Evolutionary conservation across 345 rosid species (phyloP).

Genomic region (Lagerstroemia speciosa): DNA sequence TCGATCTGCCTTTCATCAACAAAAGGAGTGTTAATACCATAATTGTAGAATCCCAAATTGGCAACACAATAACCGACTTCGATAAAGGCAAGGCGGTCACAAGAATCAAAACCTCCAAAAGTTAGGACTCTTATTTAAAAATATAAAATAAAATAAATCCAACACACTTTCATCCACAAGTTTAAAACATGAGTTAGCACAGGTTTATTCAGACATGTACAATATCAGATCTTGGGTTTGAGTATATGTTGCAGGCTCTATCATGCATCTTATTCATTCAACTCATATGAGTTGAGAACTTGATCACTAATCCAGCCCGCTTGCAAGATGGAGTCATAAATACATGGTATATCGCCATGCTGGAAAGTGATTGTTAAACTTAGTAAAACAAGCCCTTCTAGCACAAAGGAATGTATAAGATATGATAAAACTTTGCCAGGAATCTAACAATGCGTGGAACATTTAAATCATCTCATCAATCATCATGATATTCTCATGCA

Average conservation of each 20-base stretch:
- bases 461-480: no score
- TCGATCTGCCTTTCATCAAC: constrained; percentile 63
- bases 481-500: no score
- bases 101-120: neutral
- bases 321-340: neutral
- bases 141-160: neutral
- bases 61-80: neutral
- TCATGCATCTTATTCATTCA: neutral
- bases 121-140: neutral
- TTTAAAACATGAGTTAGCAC: neutral
- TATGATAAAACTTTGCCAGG: no score
- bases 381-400: no score
- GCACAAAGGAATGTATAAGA: no score
- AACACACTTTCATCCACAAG: neutral
- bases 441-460: no score
- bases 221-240: neutral
- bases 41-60: neutral
- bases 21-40: neutral
- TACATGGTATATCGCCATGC: neutral
- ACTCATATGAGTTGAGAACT: neutral
- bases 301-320: neutral
- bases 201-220: neutral
- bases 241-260: neutral
- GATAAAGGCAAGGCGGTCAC: neutral
- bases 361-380: no score